Evolutionary conservation across 2,329 filamentous ascomycete species (phyloP).

Genomic region (Delphinella strobiligena): DNA sequence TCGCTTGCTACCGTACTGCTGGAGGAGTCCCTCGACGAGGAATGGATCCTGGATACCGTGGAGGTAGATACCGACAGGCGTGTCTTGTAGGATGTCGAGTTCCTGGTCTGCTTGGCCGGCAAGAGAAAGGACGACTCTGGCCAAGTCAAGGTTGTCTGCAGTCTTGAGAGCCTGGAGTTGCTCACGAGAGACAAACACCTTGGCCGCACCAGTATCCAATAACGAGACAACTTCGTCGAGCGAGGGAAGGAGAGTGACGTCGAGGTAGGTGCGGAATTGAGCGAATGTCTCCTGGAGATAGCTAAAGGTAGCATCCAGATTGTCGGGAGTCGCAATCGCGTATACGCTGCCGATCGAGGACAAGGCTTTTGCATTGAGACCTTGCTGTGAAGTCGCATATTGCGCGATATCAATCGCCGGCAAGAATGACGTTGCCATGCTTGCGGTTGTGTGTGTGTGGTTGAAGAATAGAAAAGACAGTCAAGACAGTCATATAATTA

Average conservation of each 20-base stretch:
- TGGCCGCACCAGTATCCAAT: conserved; percentile 73
- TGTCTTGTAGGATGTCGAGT: conserved; percentile 27
- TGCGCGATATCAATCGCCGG: conserved; percentile 36
- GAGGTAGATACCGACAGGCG: conserved; percentile 33
- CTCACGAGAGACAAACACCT: conserved; percentile 65
- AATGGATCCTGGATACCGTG: conserved; percentile 25
- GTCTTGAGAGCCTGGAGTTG: conserved; percentile 48
- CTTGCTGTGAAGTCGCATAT: conserved; percentile 32
- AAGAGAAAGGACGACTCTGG: conserved; percentile 46
- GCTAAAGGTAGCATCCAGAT: conserved; percentile 32
- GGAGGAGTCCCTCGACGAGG: conserved; percentile 35
- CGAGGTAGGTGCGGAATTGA: conserved; percentile 55
- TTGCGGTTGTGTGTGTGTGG: conserved; percentile 6
- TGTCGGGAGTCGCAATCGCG: conserved; percentile 34
- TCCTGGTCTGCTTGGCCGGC: conserved; percentile 30
- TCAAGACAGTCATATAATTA: neutral
- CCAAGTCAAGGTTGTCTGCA: conserved; percentile 40
- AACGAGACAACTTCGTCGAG: conserved; percentile 65
- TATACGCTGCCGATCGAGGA: conserved; percentile 49
- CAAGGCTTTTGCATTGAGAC: conserved; percentile 39
- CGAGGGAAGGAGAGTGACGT: conserved; percentile 57
- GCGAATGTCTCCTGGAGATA: conserved; percentile 47
- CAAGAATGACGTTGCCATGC: conserved; percentile 34
- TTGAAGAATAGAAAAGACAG: too few relatives aligned
- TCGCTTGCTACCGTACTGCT: conserved; percentile 36